phyloP scores from a whole-genome alignment of 148 eudicot genomes.

The Rhododendron ovatum region DNA sequence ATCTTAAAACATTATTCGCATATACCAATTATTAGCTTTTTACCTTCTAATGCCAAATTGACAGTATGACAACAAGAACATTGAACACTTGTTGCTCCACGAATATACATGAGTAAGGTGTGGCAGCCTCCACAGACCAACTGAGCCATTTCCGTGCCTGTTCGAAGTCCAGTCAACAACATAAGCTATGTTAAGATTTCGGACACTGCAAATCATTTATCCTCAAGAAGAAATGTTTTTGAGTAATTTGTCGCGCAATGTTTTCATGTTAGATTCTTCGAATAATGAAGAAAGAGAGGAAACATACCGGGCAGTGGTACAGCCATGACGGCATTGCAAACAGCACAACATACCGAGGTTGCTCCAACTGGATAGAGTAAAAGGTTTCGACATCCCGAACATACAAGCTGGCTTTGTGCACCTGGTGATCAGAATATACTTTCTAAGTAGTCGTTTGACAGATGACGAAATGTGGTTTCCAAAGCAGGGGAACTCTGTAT shows the following conservation, averaged over 20 bases:
- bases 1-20: background rate
- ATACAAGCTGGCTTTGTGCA: constrained; percentile 71
- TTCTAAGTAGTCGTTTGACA: no score
- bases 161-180: background rate
- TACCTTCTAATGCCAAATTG: constrained; percentile 78
- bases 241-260: no score
- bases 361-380: constrained; percentile 79
- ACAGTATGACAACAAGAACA: constrained; percentile 88
- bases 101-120: constrained; percentile 75
- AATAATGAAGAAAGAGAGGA: background rate
- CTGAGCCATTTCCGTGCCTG: constrained; percentile 90
- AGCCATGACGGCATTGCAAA: constrained; percentile 75
- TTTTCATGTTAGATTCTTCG: no score
- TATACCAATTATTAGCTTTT: background rate
- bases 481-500: no score
- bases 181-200: no score
- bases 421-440: constrained; percentile 31
- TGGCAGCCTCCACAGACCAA: constrained; percentile 87
- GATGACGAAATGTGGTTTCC: no score
- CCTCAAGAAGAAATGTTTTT: background rate
- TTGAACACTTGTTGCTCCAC: constrained; percentile 90
- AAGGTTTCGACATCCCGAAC: constrained; percentile 77
- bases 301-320: constrained; percentile 70
- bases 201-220: background rate
- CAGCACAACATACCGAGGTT: constrained; percentile 78